Conservation (phyloP, 2,329 filamentous ascomycete genomes). For the Verticillium longisporum region DNA sequence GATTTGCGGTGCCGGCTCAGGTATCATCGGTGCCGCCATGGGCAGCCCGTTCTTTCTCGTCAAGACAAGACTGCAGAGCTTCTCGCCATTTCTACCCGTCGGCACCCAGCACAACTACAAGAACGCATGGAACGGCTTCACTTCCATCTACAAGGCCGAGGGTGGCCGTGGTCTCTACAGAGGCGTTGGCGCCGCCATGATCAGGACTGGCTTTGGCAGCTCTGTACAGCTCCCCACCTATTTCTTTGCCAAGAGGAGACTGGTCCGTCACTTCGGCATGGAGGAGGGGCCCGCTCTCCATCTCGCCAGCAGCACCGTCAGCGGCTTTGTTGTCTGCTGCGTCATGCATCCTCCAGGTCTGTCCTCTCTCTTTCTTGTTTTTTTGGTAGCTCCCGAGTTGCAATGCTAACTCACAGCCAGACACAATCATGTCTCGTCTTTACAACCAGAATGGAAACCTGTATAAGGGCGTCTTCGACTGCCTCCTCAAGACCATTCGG, state of each 20-base stretch:
- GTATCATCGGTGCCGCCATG: slow-evolving; percentile 84
- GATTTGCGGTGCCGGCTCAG: slow-evolving; percentile 82
- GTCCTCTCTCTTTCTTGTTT: slow-evolving; percentile 16
- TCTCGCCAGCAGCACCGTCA: slow-evolving; percentile 78
- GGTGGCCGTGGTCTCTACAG: slow-evolving; percentile 79
- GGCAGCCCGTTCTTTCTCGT: slow-evolving; percentile 97
- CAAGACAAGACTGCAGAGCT: slow-evolving; percentile 93
- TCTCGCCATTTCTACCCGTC: slow-evolving; percentile 83
- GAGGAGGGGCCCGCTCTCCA: slow-evolving; percentile 86
- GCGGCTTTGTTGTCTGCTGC: slow-evolving; percentile 93
- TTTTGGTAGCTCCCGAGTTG: neutral
- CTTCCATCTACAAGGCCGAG: slow-evolving; percentile 70
- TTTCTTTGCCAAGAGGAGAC: slow-evolving; percentile 87
- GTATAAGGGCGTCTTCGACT: slow-evolving; percentile 92
- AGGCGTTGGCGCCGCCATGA: slow-evolving; percentile 88
- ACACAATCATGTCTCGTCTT: slow-evolving; percentile 97
- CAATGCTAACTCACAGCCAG: slow-evolving; percentile 29
- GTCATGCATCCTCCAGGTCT: slow-evolving; percentile 94
- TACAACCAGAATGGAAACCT: slow-evolving; percentile 98
- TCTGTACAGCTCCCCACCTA: slow-evolving; percentile 96
- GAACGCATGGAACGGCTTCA: slow-evolving; percentile 76
- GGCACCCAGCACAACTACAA: slow-evolving; percentile 94
- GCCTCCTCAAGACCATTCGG: slow-evolving; percentile 80
- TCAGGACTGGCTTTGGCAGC: slow-evolving; percentile 90
- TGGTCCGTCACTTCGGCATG: slow-evolving; percentile 80